Evolutionary conservation across 768 basidiomycete species (phyloP).

Genomic region (Hydnomerulius pinastri): DNA sequence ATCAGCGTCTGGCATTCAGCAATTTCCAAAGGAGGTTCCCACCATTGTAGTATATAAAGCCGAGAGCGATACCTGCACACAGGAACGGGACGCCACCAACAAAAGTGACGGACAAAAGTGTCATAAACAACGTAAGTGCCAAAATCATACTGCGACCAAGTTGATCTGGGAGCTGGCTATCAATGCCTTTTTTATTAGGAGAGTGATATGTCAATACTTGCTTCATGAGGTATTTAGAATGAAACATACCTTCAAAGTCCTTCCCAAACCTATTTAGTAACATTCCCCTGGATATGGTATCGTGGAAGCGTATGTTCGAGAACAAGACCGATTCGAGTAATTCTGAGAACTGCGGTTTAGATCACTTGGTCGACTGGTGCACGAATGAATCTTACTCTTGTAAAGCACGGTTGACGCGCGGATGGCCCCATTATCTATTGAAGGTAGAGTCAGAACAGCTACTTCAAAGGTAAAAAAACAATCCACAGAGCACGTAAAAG

Average conservation of each 20-base stretch:
- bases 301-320: conserved; percentile 85
- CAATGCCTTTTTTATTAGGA: too few species aligned
- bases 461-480: not conserved
- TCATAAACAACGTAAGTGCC: conserved; percentile 61
- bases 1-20: not conserved
- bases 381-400: conserved; percentile 40
- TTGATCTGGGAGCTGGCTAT: conserved; percentile 75
- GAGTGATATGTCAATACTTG: too few species aligned
- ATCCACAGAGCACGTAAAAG: conserved; percentile 67
- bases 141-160: conserved; percentile 74
- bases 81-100: conserved; percentile 78
- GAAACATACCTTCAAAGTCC: conserved; percentile 64
- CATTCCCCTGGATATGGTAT: conserved; percentile 79
- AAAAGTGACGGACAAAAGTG: conserved; percentile 65
- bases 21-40: conserved; percentile 16
- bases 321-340: conserved; percentile 78
- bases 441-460: conserved; percentile 1
- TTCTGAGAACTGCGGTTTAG: conserved; percentile 24
- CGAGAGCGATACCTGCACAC: conserved; percentile 53
- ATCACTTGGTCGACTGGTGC: not conserved
- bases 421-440: conserved; percentile 64
- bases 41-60: conserved; percentile 68
- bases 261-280: conserved; percentile 79
- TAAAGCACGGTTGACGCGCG: conserved; percentile 72
- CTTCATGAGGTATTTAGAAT: conserved; percentile 8